phyloP scores from a whole-genome alignment of 805 yeast species.

The Yamadazyma ubonensis region DNA sequence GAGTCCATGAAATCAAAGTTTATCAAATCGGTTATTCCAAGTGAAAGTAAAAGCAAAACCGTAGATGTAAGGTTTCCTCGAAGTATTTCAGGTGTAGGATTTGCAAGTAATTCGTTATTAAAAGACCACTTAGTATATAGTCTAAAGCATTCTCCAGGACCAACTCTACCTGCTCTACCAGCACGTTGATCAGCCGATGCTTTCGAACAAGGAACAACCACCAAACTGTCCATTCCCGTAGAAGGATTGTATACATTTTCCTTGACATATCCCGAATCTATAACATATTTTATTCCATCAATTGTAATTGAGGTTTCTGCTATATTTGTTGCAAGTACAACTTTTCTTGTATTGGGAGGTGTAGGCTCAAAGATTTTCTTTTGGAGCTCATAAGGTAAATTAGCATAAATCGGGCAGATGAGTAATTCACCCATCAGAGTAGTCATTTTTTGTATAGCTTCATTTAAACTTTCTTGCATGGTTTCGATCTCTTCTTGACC shows the following conservation, averaged over 20 bases:
- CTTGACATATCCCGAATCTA: slow-evolving; percentile 47
- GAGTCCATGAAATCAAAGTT: slow-evolving; percentile 89
- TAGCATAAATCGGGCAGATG: slow-evolving; percentile 87
- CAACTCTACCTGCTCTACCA: slow-evolving; percentile 70
- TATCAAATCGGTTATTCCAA: slow-evolving; percentile 81
- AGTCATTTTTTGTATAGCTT: slow-evolving; percentile 65
- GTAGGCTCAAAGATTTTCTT: slow-evolving; percentile 82
- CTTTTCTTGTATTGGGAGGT: slow-evolving; percentile 74
- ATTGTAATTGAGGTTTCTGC: slow-evolving; percentile 54
- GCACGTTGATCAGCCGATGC: slow-evolving; percentile 78
- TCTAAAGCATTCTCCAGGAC: slow-evolving; percentile 59
- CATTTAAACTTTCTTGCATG: slow-evolving; percentile 66
- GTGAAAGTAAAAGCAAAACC: slow-evolving; percentile 69
- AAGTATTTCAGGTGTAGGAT: slow-evolving; percentile 90
- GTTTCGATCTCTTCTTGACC: slow-evolving; percentile 96
- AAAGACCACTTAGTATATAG: slow-evolving; percentile 83
- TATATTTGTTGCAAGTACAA: slow-evolving; percentile 91
- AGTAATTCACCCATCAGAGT: slow-evolving; percentile 58
- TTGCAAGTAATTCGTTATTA: slow-evolving; percentile 69
- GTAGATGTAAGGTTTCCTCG: slow-evolving; percentile 78
- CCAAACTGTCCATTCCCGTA: slow-evolving; percentile 47
- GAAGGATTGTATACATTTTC: slow-evolving; percentile 42
- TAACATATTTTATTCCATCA: slow-evolving; percentile 42
- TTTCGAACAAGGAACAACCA: slow-evolving; percentile 44
- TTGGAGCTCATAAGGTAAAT: slow-evolving; percentile 83